A percentile compares a stretch with the other conserved stretches of the same genome.
phyloP scores from a whole-genome alignment of 2,329 filamentous ascomycete genomes.

The Diaporthe vexans region DNA sequence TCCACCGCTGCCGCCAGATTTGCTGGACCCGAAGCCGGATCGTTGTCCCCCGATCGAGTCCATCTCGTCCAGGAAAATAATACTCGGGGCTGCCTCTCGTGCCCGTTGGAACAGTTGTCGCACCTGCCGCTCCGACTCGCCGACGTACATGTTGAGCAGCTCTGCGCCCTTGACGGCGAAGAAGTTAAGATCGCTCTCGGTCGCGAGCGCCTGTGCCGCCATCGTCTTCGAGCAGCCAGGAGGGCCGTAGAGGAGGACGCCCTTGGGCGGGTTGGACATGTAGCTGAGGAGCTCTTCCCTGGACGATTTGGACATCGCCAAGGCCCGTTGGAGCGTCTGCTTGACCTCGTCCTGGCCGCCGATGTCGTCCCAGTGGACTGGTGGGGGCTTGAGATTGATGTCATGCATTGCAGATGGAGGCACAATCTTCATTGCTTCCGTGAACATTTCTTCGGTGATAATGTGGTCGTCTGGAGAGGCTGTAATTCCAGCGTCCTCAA shows the following conservation, averaged over 20 bases:
- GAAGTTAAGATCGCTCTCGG: slow-evolving; percentile 92
- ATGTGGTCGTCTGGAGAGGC: slow-evolving; percentile 44
- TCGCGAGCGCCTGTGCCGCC: slow-evolving; percentile 90
- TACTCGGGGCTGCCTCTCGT: slow-evolving; percentile 86
- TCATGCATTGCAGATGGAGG: slow-evolving; percentile 89
- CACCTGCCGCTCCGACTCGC: slow-evolving; percentile 89
- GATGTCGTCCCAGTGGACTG: slow-evolving; percentile 88
- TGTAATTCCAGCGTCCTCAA: slow-evolving; percentile 18
- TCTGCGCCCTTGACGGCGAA: slow-evolving; percentile 95
- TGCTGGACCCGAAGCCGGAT: slow-evolving; percentile 62
- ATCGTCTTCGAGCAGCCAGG: slow-evolving; percentile 97
- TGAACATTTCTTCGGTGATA: slow-evolving; percentile 66
- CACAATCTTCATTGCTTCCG: slow-evolving; percentile 76
- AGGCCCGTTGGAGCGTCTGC: slow-evolving; percentile 66
- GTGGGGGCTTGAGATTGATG: slow-evolving; percentile 89
- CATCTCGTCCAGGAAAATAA: slow-evolving; percentile 98
- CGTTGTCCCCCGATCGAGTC: slow-evolving; percentile 81
- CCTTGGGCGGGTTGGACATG: slow-evolving; percentile 76
- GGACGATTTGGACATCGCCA: slow-evolving; percentile 54
- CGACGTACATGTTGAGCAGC: slow-evolving; percentile 96
- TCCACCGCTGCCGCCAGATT: slow-evolving; percentile 51
- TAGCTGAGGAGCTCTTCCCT: slow-evolving; percentile 52
- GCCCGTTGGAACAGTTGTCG: slow-evolving; percentile 90
- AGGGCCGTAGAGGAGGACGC: slow-evolving; percentile 90
- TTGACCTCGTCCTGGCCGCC: slow-evolving; percentile 87